Percentiles rank a stretch among this genome's conserved stretches.
Evolutionary conservation across 2,329 filamentous ascomycete species (phyloP).

Genomic region (Claviceps monticola): DNA sequence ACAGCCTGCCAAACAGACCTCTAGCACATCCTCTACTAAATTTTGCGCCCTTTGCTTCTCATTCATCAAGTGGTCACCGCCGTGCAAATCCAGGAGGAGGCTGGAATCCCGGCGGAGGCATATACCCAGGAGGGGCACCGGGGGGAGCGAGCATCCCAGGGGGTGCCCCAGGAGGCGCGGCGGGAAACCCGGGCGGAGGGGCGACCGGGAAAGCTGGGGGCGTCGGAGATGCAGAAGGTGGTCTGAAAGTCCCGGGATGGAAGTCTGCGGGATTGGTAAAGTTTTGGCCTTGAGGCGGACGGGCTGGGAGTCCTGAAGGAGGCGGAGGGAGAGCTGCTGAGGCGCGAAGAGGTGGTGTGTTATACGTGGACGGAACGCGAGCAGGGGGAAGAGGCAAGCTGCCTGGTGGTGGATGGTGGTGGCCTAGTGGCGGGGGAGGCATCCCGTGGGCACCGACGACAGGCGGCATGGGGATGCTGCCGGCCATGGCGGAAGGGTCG

Average conservation of each 20-base stretch:
- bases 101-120: conserved; percentile 30
- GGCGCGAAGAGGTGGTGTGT: conserved; percentile 13
- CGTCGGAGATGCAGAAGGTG: conserved; percentile 23
- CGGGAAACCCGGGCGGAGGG: conserved; percentile 27
- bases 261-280: conserved; percentile 35
- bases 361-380: conserved; percentile 21
- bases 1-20: too few species aligned
- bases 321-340: conserved; percentile 30
- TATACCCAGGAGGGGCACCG: conserved; percentile 25
- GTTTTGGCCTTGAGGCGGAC: conserved; percentile 33
- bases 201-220: conserved; percentile 26
- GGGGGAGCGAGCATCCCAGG: conserved; percentile 13
- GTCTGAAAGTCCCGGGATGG: conserved; percentile 29
- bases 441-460: conserved; percentile 5
- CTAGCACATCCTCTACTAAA: too few species aligned
- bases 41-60: too few species aligned
- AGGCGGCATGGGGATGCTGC: conserved; percentile 7
- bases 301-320: conserved; percentile 35
- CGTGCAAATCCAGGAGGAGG: conserved; percentile 30
- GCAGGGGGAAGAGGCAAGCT: conserved; percentile 23
- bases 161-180: conserved; percentile 20
- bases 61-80: conserved; percentile 7
- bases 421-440: conserved; percentile 9
- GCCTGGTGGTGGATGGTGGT: conserved; percentile 17
- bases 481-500: conserved; percentile 19